phyloP scores from a whole-genome alignment of 306 rosid species.

The Vigna radiata region DNA sequence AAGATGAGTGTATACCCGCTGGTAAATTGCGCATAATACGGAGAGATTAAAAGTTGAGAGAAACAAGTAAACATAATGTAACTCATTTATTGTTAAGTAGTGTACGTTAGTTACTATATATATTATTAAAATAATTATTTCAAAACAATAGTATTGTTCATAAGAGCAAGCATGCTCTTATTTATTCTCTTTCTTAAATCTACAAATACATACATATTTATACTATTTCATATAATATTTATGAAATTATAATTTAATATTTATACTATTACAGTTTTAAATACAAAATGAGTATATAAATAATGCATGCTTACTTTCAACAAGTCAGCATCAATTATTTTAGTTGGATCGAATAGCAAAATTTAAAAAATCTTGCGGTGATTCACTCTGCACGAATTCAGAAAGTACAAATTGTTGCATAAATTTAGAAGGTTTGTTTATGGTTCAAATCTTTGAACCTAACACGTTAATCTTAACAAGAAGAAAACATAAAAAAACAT shows the following conservation, averaged over 20 bases:
- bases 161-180: too few species aligned
- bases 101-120: too few species aligned
- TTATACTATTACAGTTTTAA: too few species aligned
- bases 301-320: too few species aligned
- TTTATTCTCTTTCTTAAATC: too few species aligned
- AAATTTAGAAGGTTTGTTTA: neutral
- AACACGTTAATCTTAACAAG: neutral
- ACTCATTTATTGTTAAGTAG: neutral
- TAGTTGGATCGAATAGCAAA: neutral
- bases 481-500: neutral
- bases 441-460: conserved; percentile 26
- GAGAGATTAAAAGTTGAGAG: neutral
- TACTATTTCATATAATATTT: too few species aligned
- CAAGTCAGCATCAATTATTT: neutral
- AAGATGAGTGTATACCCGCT: neutral
- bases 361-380: neutral
- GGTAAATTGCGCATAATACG: neutral
- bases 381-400: neutral
- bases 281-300: too few species aligned
- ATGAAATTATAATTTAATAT: too few species aligned
- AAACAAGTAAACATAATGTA: neutral
- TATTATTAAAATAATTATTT: too few species aligned
- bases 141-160: too few species aligned
- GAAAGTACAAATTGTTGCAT: conserved; percentile 6
- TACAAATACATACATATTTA: too few species aligned